Conservation (phyloP, 1,284 basidiomycete species). For the Pseudomicrostroma phylloplanum region DNA sequence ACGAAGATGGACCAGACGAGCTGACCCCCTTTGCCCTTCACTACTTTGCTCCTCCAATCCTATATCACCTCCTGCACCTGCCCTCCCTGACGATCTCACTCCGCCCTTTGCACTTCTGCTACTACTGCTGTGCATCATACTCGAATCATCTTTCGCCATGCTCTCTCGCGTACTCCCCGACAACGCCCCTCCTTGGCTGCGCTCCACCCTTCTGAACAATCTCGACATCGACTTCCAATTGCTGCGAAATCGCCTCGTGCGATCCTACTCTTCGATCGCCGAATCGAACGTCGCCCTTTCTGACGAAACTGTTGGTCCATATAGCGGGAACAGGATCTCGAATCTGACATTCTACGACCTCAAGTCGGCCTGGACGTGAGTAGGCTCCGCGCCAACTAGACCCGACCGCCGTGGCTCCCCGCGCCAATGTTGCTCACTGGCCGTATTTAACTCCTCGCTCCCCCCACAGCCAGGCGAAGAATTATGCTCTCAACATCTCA, state of each 20-base stretch:
- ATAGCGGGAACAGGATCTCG: slow-evolving; percentile 42
- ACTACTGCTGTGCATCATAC: not conserved
- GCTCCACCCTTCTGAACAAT: not conserved
- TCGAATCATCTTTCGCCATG: not conserved
- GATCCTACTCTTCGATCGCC: not conserved
- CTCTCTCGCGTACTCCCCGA: not conserved
- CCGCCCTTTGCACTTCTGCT: not conserved
- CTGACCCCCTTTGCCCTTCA: too few species aligned
- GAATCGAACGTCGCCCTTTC: too few species aligned
- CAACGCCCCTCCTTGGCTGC: not conserved
- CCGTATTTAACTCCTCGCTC: not conserved
- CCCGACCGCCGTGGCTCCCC: not conserved
- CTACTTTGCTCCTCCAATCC: too few species aligned
- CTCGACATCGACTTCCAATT: not conserved
- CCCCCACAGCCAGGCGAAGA: slow-evolving; percentile 37
- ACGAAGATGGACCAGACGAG: too few species aligned
- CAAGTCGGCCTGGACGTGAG: slow-evolving; percentile 30
- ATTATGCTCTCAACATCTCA: slow-evolving; percentile 76
- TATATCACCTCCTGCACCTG: too few species aligned
- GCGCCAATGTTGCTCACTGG: not conserved
- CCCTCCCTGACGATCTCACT: not conserved
- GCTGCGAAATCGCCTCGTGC: not conserved
- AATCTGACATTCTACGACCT: slow-evolving; percentile 50
- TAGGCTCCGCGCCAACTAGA: slow-evolving; percentile 1
- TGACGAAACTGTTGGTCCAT: too few species aligned